These are phyloP conservation scores for Geotrichum klebahnii DNA, from an alignment of 1,139 yeast genomes.

Conservation along the genomic window DNA sequence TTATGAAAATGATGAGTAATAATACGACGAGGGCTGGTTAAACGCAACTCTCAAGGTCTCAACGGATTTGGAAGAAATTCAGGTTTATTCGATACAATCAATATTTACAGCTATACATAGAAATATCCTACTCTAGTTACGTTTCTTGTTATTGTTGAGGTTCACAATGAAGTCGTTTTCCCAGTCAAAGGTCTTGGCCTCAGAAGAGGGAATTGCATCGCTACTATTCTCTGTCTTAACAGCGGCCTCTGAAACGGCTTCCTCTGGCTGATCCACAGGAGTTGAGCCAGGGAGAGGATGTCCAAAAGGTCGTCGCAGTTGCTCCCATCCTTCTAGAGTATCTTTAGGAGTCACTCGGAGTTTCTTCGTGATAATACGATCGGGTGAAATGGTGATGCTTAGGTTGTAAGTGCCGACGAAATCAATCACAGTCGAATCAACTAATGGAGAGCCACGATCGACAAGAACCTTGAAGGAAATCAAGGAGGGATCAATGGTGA, in stretches of 20 bases:
- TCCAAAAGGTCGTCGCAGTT: constrained; percentile 21
- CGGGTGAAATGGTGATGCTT: constrained; percentile 22
- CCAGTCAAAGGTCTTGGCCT: constrained; percentile 2
- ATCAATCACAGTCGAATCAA: constrained; percentile 22
- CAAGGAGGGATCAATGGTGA: constrained; percentile 10
- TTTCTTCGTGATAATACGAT: constrained; percentile 20
- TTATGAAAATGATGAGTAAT: too few relatives aligned
- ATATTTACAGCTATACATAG: too few relatives aligned
- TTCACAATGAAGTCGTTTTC: not conserved
- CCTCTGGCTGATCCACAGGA: not conserved
- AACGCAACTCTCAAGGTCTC: too few relatives aligned
- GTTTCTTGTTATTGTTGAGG: not conserved
- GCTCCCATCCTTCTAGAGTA: constrained; percentile 16
- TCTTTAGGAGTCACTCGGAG: constrained; percentile 20
- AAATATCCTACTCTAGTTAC: too few relatives aligned
- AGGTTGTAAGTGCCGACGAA: constrained; percentile 26
- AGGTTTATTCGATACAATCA: too few relatives aligned
- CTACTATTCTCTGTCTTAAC: too few relatives aligned
- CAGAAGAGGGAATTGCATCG: constrained; percentile 8
- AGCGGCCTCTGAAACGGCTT: not conserved
- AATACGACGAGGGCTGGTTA: too few relatives aligned
- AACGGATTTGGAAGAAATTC: too few relatives aligned
- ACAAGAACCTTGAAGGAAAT: constrained; percentile 5
- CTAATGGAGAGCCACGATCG: constrained; percentile 6
- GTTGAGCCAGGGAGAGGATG: constrained; percentile 23